Percentiles rank a stretch among this genome's conserved stretches.
Evolutionary conservation across 148 eudicot species (phyloP).

Genomic region (Fagopyrum esculentum): DNA sequence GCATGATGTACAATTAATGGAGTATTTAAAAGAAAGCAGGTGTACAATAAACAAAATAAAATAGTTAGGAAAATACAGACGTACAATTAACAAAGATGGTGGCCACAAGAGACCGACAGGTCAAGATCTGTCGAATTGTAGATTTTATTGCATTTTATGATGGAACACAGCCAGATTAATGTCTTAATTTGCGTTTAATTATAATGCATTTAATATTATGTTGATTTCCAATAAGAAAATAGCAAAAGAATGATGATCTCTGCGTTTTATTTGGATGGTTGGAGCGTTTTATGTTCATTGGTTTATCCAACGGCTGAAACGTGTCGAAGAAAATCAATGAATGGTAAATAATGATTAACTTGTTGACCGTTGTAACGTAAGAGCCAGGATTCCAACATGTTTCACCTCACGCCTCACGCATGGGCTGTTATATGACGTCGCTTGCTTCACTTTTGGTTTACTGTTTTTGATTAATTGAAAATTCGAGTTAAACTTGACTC

Average conservation of each 20-base stretch:
- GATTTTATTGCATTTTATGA: background rate
- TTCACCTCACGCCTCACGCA: too few relatives aligned
- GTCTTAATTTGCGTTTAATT: too few relatives aligned
- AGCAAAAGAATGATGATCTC: background rate
- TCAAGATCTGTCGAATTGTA: conserved; percentile 1
- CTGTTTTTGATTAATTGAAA: too few relatives aligned
- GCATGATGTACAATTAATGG: background rate
- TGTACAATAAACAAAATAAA: background rate
- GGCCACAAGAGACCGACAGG: conserved; percentile 6
- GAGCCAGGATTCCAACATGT: background rate
- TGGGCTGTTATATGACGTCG: too few relatives aligned
- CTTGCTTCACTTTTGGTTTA: too few relatives aligned
- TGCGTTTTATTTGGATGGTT: background rate
- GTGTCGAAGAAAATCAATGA: background rate
- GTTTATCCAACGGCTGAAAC: conserved; percentile 3
- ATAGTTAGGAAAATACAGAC: background rate
- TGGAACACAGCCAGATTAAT: background rate
- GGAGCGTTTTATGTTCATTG: background rate
- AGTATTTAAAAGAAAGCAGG: background rate
- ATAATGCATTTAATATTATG: background rate
- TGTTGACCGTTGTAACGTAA: background rate
- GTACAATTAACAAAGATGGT: conserved; percentile 2
- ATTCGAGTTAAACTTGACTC: too few relatives aligned
- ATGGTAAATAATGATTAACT: background rate
- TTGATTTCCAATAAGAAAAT: background rate